Evolutionary conservation across 805 yeast genomes (phyloP).

Genomic region (Wickerhamiella dianesei): DNA sequence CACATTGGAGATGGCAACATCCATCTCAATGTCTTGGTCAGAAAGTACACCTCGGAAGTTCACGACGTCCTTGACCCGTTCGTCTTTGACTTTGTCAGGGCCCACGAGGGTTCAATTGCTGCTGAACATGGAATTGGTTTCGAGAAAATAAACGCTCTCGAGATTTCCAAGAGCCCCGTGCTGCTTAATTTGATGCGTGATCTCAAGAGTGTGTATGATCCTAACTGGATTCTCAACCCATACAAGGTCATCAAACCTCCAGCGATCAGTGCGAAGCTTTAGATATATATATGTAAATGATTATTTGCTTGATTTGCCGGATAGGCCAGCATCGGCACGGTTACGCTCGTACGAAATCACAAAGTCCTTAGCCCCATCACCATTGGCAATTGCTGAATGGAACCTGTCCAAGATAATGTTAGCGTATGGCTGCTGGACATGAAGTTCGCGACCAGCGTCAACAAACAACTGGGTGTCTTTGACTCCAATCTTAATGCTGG

Average conservation of each 20-base stretch:
- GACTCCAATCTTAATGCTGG: neutral
- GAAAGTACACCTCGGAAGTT: conserved; percentile 64
- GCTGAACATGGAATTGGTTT: conserved; percentile 98
- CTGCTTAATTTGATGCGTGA: conserved; percentile 66
- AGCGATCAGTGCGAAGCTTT: neutral
- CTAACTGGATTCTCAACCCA: conserved; percentile 84
- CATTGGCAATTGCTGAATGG: conserved; percentile 1
- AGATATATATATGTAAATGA: no score
- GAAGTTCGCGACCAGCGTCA: neutral
- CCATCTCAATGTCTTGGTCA: conserved; percentile 83
- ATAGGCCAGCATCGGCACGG: neutral
- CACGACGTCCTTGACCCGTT: conserved; percentile 83
- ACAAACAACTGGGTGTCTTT: neutral
- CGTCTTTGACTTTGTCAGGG: conserved; percentile 74
- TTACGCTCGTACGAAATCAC: neutral
- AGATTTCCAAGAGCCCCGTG: conserved; percentile 62
- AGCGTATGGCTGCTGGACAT: neutral
- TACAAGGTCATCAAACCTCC: conserved; percentile 42
- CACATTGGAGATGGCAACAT: conserved; percentile 96
- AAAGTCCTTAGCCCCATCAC: neutral
- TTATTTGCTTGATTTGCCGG: no score
- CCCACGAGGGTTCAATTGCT: conserved; percentile 64
- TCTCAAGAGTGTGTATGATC: conserved; percentile 73
- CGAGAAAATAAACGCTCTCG: conserved; percentile 83
- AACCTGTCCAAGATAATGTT: neutral